Evolutionary conservation across 208 protist genomes (phyloP), one percentile per base, ranked within the genome.

Genomic region (Acanthamoeba castellanii): DNA sequence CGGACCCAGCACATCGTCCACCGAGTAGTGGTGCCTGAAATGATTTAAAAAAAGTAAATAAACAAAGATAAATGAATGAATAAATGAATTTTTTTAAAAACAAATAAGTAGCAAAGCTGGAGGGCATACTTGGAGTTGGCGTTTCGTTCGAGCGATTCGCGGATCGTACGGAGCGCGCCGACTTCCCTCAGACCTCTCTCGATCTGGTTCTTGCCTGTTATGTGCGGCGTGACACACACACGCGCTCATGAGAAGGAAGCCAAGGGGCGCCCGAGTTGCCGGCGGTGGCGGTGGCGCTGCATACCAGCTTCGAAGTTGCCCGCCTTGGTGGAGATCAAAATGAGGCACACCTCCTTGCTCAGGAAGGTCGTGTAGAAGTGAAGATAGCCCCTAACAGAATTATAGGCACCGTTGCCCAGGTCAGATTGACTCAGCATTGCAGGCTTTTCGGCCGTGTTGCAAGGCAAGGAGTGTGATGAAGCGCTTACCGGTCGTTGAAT

Each of bases 291-390:
- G 8, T 34, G 66, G n/a, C n/a, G n/a, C n/a, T n/a, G n/a, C 30
- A 7, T 25, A 93, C 88, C 88, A 16, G 90, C 34, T 37, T 93
- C 88, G 76, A 93, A 59, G 66, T 93, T 93, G 64, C 88, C 88
- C 22, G 88, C 52, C 66, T 95, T 96, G 37, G 94, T 96, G 52
- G 94, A 95, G 50, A 97, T 95, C 14, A 97, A 61, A 34, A 97
- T 74, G 27, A 97, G 82, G 93, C 66, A 61, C 45, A 94, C 91
- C 16, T 84, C 91, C 13, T 78, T 78, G 30, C 59, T 42, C 32
- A 97, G 85, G 76, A 78, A 97, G 50, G 78, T 95, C 34, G 95
- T 91, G 74, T 97, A 97, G 57, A 94, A 84, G 92, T 97, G 95
- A 9, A 97, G 94, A 88, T 95, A 97, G 32, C 94, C 88, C 18